Evolutionary conservation across 139 green algal species (phyloP).

Genomic region (Haematococcus sp.): DNA sequence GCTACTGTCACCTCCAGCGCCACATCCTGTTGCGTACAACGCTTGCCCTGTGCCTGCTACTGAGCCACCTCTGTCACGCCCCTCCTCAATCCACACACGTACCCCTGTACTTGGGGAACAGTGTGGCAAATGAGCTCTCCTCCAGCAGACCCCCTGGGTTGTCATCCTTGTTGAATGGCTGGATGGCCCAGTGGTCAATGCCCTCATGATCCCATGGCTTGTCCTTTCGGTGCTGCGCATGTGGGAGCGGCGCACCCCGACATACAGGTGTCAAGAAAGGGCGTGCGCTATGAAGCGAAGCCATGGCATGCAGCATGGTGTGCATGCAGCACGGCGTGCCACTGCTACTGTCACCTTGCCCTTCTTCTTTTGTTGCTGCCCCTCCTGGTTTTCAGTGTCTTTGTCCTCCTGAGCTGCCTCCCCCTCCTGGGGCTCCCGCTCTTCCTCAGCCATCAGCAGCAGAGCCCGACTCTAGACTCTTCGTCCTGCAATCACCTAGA

Average conservation of each 20-base stretch:
- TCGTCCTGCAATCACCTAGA: not conserved
- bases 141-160: slow-evolving; percentile 92
- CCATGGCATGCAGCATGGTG: too few species aligned
- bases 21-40: too few species aligned
- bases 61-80: too few species aligned
- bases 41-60: too few species aligned
- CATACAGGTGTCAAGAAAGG: not conserved
- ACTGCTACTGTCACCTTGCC: not conserved
- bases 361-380: slow-evolving; percentile 1
- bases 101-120: slow-evolving; percentile 98
- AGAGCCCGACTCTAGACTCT: not conserved
- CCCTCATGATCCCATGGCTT: slow-evolving; percentile 97
- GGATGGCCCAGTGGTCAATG: slow-evolving; percentile 91
- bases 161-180: slow-evolving; percentile 83
- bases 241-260: too few species aligned
- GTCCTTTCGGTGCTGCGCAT: slow-evolving; percentile 70
- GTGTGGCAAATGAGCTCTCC: slow-evolving; percentile 94
- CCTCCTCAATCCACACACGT: too few species aligned
- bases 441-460: not conserved
- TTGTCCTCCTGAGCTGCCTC: not conserved
- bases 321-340: too few species aligned
- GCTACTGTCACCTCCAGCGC: too few species aligned
- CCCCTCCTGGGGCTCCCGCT: not conserved
- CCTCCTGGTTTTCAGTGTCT: not conserved
- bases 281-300: too few species aligned